Percentiles rank a stretch among this genome's conserved stretches.
Evolutionary conservation across 2,329 filamentous ascomycete species (phyloP).

Genomic region (Whalleya microplaca): DNA sequence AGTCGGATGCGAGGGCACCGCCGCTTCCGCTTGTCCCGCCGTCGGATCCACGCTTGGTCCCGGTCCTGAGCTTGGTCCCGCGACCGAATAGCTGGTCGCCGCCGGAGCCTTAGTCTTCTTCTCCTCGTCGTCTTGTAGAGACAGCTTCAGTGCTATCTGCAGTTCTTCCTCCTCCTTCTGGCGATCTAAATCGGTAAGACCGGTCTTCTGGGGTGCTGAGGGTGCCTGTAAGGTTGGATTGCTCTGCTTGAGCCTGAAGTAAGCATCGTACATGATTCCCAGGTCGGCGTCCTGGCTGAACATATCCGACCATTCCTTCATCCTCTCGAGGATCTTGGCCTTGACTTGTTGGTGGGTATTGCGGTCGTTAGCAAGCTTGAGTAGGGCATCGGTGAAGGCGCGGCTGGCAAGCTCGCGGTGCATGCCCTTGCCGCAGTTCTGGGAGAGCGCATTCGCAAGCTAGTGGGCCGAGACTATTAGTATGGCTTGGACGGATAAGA

Average conservation of each 20-base stretch:
- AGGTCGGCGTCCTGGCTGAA: constrained; percentile 87
- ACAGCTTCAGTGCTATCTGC: constrained; percentile 92
- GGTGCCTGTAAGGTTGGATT: constrained; percentile 91
- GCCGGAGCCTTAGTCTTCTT: constrained; percentile 55
- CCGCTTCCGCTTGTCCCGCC: constrained; percentile 45
- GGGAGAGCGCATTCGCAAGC: constrained; percentile 87
- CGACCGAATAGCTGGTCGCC: constrained; percentile 41
- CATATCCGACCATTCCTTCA: constrained; percentile 96
- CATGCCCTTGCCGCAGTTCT: constrained; percentile 86
- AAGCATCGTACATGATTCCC: constrained; percentile 97
- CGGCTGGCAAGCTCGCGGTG: constrained; percentile 89
- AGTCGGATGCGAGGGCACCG: constrained; percentile 65
- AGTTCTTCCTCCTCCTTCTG: constrained; percentile 97
- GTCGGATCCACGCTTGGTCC: constrained; percentile 32
- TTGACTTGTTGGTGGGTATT: constrained; percentile 98
- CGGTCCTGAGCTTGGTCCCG: constrained; percentile 36
- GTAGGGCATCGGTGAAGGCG: constrained; percentile 90
- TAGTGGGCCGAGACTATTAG: constrained; percentile 38
- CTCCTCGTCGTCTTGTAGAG: constrained; percentile 81
- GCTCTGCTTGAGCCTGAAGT: constrained; percentile 78
- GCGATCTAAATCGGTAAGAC: constrained; percentile 86
- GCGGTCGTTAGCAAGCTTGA: constrained; percentile 88
- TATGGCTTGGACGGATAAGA: constrained; percentile 7
- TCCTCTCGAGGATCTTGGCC: constrained; percentile 93
- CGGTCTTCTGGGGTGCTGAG: constrained; percentile 89